These are phyloP conservation scores for Arthrinium phaeospermum DNA, from an alignment of 2,329 filamentous ascomycete genomes.

Conservation along the genomic window DNA sequence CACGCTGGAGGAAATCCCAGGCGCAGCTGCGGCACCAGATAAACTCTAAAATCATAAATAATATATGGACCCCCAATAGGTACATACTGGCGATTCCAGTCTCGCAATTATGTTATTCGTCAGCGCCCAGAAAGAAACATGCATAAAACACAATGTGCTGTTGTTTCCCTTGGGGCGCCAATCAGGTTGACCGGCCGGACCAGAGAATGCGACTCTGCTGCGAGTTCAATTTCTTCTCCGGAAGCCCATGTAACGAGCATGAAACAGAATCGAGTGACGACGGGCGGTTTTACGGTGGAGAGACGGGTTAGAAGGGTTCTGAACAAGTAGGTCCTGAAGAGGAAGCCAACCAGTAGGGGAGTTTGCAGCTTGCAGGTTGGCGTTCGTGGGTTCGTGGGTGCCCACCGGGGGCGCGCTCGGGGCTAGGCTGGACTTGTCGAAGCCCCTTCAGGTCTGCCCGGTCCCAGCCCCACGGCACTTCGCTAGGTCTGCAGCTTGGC, in stretches of 20 bases:
- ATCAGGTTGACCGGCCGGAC: neutral
- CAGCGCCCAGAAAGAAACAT: neutral
- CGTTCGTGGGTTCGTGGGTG: neutral
- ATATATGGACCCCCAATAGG: neutral
- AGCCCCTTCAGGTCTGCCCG: slow-evolving; percentile 1
- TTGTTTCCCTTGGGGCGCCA: neutral
- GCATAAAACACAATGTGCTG: neutral
- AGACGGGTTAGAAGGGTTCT: neutral
- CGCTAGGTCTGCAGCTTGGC: slow-evolving; percentile 23
- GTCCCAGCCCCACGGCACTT: slow-evolving; percentile 11
- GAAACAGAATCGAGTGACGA: neutral
- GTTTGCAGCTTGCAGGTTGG: slow-evolving; percentile 15
- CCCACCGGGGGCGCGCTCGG: neutral
- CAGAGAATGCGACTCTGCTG: neutral
- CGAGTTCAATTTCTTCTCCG: neutral
- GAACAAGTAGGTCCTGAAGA: too few species aligned
- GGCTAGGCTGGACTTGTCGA: neutral
- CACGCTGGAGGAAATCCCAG: neutral
- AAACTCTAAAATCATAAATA: slow-evolving; percentile 13
- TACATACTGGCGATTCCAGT: too few species aligned
- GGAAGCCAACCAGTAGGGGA: neutral
- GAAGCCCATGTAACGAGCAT: slow-evolving; percentile 4
- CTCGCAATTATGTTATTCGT: neutral
- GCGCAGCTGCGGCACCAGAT: neutral
- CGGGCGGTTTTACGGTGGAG: neutral